These are phyloP conservation scores for Oryza meyeriana DNA, from an alignment of 176 grass and related monocot species.

Conservation along the genomic window DNA sequence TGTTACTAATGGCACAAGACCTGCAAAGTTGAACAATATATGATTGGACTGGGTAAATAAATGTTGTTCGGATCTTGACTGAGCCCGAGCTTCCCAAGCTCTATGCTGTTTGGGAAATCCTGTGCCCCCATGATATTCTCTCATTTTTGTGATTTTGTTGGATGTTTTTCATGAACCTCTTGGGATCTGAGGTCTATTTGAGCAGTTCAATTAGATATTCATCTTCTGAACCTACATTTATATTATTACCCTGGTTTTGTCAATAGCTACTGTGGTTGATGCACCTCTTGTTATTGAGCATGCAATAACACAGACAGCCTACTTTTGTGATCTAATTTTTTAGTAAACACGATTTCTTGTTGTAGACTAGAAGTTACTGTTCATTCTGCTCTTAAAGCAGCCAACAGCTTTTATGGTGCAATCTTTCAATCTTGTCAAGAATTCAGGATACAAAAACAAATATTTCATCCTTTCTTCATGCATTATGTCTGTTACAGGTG, in stretches of 20 bases:
- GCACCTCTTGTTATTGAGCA: background rate
- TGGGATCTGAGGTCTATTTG: background rate
- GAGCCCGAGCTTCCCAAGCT: too few species aligned
- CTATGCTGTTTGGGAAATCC: too few species aligned
- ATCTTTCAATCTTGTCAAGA: background rate
- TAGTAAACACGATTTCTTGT: background rate
- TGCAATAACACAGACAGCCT: background rate
- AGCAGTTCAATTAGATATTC: background rate
- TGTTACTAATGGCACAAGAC: background rate
- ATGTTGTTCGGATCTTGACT: too few species aligned
- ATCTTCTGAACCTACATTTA: background rate
- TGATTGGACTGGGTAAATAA: background rate
- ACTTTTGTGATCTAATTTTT: background rate
- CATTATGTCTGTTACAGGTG: slow-evolving; percentile 48
- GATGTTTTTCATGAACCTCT: background rate
- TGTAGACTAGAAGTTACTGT: background rate
- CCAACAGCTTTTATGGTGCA: background rate
- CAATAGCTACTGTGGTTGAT: background rate
- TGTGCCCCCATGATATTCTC: background rate
- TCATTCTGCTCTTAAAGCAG: background rate
- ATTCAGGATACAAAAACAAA: background rate
- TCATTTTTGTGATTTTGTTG: background rate
- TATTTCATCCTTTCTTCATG: background rate
- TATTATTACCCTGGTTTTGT: background rate
- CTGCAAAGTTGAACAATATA: background rate